A percentile compares a stretch with the other conserved stretches of the same genome.
Conservation (phyloP, 75 land plant genomes). For the Adiantum capillusveneris region DNA sequence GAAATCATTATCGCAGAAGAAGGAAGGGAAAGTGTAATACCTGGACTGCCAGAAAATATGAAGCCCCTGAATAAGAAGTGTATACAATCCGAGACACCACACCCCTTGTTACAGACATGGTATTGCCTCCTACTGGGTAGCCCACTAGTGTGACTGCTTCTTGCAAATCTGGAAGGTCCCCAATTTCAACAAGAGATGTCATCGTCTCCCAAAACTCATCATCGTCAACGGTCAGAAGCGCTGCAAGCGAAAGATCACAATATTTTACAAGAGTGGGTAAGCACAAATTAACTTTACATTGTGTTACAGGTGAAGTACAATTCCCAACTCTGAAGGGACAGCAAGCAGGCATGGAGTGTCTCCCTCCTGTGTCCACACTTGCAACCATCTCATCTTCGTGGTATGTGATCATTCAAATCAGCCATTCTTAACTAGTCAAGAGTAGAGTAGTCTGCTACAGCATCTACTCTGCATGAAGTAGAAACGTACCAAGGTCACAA, state of each 20-base stretch:
- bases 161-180: slow-evolving; percentile 76
- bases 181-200: slow-evolving; percentile 78
- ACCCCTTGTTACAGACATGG: slow-evolving; percentile 97
- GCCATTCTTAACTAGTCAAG: neutral
- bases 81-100: slow-evolving; percentile 94
- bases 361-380: neutral
- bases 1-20: too few relatives aligned
- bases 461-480: too few relatives aligned
- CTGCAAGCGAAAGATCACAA: slow-evolving; percentile 30
- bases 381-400: neutral
- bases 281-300: neutral
- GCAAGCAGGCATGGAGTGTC: neutral
- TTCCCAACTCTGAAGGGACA: too few relatives aligned
- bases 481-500: slow-evolving; percentile 96
- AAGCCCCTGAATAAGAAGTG: slow-evolving; percentile 95
- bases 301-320: too few relatives aligned
- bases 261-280: neutral
- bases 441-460: neutral
- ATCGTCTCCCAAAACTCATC: slow-evolving; percentile 89
- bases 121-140: slow-evolving; percentile 94
- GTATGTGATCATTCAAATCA: neutral
- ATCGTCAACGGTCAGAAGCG: slow-evolving; percentile 73
- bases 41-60: slow-evolving; percentile 91
- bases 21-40: too few relatives aligned
- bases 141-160: slow-evolving; percentile 98